phyloP scores from a whole-genome alignment of 2,329 filamentous ascomycete genomes.

The Aspergillus sojae region DNA sequence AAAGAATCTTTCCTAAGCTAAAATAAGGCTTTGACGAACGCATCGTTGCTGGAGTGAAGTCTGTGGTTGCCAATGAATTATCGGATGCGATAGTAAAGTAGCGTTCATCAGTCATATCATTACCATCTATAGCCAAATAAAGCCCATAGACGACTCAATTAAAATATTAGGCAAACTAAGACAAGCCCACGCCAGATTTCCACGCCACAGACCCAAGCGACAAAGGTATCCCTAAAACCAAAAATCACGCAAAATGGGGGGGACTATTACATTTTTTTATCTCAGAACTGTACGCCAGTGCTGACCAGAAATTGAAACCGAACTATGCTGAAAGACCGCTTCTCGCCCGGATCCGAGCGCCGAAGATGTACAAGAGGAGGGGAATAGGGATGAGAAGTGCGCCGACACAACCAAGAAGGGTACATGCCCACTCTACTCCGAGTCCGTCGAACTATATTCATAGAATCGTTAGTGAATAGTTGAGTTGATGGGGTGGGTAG shows the following conservation, averaged over 20 bases:
- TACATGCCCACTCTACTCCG: slow-evolving; percentile 35
- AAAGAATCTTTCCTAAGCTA: too few relatives aligned
- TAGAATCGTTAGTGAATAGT: not conserved
- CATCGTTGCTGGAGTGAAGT: too few relatives aligned
- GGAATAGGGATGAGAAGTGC: slow-evolving; percentile 33
- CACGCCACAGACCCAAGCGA: not conserved
- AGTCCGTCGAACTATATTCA: slow-evolving; percentile 31
- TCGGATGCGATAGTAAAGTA: too few relatives aligned
- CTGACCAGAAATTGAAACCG: not conserved
- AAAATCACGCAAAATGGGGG: not conserved
- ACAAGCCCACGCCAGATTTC: not conserved
- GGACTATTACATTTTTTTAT: not conserved
- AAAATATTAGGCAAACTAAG: not conserved
- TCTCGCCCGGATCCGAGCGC: slow-evolving; percentile 11
- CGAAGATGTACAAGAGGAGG: slow-evolving; percentile 20
- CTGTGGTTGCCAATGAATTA: too few relatives aligned
- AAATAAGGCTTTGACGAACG: too few relatives aligned
- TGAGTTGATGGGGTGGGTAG: not conserved
- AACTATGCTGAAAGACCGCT: not conserved
- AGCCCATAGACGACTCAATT: not conserved
- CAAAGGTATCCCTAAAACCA: not conserved
- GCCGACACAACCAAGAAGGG: slow-evolving; percentile 33
- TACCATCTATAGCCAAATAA: not conserved
- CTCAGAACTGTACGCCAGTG: not conserved
- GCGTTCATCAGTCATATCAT: not conserved